Base-by-base conservation (phyloP, 106 monocot genomes). In the Allium fistulosum region DNA sequence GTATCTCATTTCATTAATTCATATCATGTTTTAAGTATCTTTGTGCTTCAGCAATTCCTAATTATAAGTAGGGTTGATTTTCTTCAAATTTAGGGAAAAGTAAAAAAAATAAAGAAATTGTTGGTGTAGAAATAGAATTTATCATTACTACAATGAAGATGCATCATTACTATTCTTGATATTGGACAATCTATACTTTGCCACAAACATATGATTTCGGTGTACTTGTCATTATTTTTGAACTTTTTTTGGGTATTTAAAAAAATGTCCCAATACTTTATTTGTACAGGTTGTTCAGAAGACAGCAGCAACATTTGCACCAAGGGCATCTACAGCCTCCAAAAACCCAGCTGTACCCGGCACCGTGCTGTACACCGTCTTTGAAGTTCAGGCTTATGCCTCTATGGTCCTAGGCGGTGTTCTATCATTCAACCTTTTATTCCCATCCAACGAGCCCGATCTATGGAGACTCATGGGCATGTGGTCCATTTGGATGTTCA, bases 401-500 rank as follows among this genome's bases (percentile, higher is more conserved):
- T 92, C 92, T n/a, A 92, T 99, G 92, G 49, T 99, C 48, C 15
- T 99, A 46, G 97, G 97, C 46, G 97, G 97, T 69, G 84, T 80
- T 57, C 82, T 99, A 48, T 89, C 97, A 17, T 99, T 92, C 67
- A 99, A 99, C 79, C 86, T 99, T 8, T 72, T 99, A 48, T 99
- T 99, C 69, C 97, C 97, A 49, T 99, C 97, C 11, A 85, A 82
- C 74, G 92, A 99, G 67, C 97, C 97, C 5, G 97, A 99, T 53
- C 74, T 99, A 15, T 99, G 97, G 97, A 86, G 97, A 69, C 64
- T 99, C 55, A 99, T 92, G 88, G 97, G 97, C 26, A 99, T 99
- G 97, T 99, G 97, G 97, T 99, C 97, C 49, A 90, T 99, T 73
- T 99, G 97, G 97, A 99, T 99, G 97, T 99, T 92, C 72, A 92